Evolutionary conservation across 225 moss, liverwort and hornwort genomes (phyloP), one percentile per base, ranked within the genome.

Genomic region (Physcomitrium patens): DNA sequence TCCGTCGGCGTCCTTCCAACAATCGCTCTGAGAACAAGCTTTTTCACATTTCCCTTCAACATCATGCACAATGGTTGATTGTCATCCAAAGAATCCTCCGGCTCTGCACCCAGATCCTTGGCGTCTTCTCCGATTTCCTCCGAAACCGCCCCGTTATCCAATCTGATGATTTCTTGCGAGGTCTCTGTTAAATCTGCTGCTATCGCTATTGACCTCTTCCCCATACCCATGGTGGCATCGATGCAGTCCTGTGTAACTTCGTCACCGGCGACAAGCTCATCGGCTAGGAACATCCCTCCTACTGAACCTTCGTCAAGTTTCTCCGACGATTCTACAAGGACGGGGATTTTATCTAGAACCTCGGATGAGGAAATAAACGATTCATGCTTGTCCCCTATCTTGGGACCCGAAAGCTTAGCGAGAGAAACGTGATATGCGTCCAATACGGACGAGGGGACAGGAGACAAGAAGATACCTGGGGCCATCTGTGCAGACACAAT

Each of bases 11-110:
- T 82, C 45, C 69, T 77, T 61, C 69, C 84, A 58, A 65, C 74
- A 22, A 76, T 73, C 12, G 84, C 70, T 57, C 65, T 62, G 20
- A 81, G 61, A 42, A 73, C 79, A 56, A 79, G 75, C 68, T 73
- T 81, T 27, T 79, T 82, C 10, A 68, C 71, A 82, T 84, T 77
- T 15, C 82, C 77, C 69, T 77, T 72, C n/a, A 84, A 81, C 71
- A 87, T 61, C 71, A 74, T 68, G 77, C 87, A 84, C 79, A 87
- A 82, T 24, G 75, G 87, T 51, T 84, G 87, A 9, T 84, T 71
- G 69, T 87, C 87, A 10, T 87, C 87, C 74, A 72, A 65, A 72
- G 77, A 56, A 27, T 81, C 82, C 44, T 71, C 7, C 15, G 70
- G 43, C 54, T 18, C 60, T 1, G 42, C 74, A 71, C 74, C 74